Evolutionary conservation across 768 basidiomycete species (phyloP), one percentile per base, ranked within the genome.

Genomic region (Gelatoporia subvermispora): DNA sequence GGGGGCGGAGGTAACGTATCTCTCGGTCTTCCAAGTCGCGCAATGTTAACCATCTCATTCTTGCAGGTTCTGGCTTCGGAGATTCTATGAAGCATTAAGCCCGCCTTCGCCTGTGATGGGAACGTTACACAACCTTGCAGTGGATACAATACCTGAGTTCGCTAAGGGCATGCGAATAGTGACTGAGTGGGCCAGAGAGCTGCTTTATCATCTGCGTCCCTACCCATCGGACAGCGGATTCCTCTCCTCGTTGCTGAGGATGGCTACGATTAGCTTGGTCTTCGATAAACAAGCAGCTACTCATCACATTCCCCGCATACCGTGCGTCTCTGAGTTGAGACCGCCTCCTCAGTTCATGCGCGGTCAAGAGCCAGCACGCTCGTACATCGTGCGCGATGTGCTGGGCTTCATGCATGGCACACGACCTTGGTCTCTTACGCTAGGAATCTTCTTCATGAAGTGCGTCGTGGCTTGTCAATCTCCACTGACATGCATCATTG

Each of bases 61-160:
- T 34, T 8, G 31, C 7, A 80, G 78, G 41, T 64, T 61, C 38
- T 79, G 76, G 74, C 61, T 82, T 8, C 55, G 53, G 3, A 68
- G 64, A 22, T 60, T 84, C 0, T 75, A 81, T 45, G 73, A 77
- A 17, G 68, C 73, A 1, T 43, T 84, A 5, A 68, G 73, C 50
- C 82, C 84, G 2, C 59, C 74, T 1, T 68, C 60, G 41, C 63
- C 74, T 47, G 47, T 60, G n/a, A 65, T 81, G 38, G 84, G 82
- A 4, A 71, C 74, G 0, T 45, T 60, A 0, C 59, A 69, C 0
- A 53, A 64, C 39, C 59, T 81, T 1, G 62, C 72, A 28, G 46
- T 64, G 9, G 52, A 54, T 1, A 22, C 51, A 10, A 73, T 79
- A 23, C 73, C 74, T 0, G 71, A 75, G 47, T 68, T 68, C 25